Percentiles rank a stretch among this genome's conserved stretches.
phyloP scores from a whole-genome alignment of 768 basidiomycete genomes.

The Glaciozyma antarctica region DNA sequence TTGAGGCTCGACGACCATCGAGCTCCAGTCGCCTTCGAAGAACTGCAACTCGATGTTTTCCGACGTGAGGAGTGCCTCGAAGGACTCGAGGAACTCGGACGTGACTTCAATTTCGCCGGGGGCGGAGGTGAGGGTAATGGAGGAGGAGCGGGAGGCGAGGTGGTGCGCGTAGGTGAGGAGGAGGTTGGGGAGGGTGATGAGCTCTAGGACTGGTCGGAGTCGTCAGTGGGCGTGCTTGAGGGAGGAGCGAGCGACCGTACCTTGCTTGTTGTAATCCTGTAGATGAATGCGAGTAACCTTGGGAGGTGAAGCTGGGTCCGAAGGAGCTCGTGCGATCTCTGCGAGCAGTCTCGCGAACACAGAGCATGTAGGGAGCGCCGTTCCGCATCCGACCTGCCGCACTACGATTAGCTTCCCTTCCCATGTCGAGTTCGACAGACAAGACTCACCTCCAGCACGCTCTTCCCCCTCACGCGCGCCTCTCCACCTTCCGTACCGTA shows the following conservation, averaged over 20 bases:
- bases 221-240: background rate
- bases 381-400: slow-evolving; percentile 79
- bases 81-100: slow-evolving; percentile 54
- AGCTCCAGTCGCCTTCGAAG: slow-evolving; percentile 70
- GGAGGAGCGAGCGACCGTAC: background rate
- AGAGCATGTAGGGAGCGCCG: slow-evolving; percentile 70
- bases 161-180: slow-evolving; percentile 34
- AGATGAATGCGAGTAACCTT: slow-evolving; percentile 55
- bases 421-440: too few relatives aligned
- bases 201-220: slow-evolving; percentile 12
- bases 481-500: slow-evolving; percentile 30
- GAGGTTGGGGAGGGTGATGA: slow-evolving; percentile 40
- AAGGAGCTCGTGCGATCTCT: slow-evolving; percentile 25
- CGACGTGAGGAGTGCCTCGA: slow-evolving; percentile 51
- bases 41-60: slow-evolving; percentile 58
- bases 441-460: slow-evolving; percentile 59
- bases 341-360: slow-evolving; percentile 52
- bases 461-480: slow-evolving; percentile 45
- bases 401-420: background rate
- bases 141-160: slow-evolving; percentile 4
- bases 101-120: slow-evolving; percentile 58
- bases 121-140: background rate
- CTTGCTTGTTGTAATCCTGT: slow-evolving; percentile 74
- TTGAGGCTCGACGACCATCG: slow-evolving; percentile 25
- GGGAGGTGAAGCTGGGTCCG: slow-evolving; percentile 10